Evolutionary conservation across 2,329 filamentous ascomycete species (phyloP), one percentile per base, ranked within the genome.

Genomic region (Tetracladium maxilliforme): DNA sequence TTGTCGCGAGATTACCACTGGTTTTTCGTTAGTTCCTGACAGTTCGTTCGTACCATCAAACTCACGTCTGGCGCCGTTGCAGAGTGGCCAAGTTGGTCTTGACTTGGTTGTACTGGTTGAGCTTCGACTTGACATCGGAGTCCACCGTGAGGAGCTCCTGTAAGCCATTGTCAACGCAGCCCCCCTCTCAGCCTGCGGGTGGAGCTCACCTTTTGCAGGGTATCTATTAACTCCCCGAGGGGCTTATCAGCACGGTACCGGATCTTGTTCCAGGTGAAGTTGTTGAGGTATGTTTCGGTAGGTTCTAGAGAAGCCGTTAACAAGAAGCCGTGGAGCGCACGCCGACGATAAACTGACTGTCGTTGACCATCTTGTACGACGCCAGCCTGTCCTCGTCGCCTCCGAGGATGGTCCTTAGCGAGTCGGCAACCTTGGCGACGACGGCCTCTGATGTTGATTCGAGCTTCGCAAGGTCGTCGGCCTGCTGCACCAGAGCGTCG

Each of bases 181-280:
- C 16, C 14, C 16, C 18, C 11, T 11, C 18, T 19, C 18, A 9
- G 9, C n/a, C n/a, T n/a, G 14, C 5, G 10, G 7, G 8, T 4
- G 10, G 15, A 7, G 23, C 39, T 10, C 41, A 82, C 82, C 70
- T 92, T 94, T 47, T 92, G 83, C 30, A 98, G 58, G 20, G 74
- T 75, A 48, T 84, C 79, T 40, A 94, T 77, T 31, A 95, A 63
- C 45, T 95, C 87, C 28, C 72, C 67, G 32, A 98, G 68, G 25
- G 87, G 70, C 49, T 87, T 92, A 52, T 98, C 90, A 33, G 81
- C 77, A 42, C 90, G 75, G 53, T 95, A 98, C 49, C 93, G 90
- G 54, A 92, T 82, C 54, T 90, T 94, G 58, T 95, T 95, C 90
- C 90, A 98, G 37, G 71, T 68, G 53, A 95, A 98, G 28, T 68